phyloP scores from a whole-genome alignment of 371 early-diverging fungal genomes.

The Chytridium lagenaria region DNA sequence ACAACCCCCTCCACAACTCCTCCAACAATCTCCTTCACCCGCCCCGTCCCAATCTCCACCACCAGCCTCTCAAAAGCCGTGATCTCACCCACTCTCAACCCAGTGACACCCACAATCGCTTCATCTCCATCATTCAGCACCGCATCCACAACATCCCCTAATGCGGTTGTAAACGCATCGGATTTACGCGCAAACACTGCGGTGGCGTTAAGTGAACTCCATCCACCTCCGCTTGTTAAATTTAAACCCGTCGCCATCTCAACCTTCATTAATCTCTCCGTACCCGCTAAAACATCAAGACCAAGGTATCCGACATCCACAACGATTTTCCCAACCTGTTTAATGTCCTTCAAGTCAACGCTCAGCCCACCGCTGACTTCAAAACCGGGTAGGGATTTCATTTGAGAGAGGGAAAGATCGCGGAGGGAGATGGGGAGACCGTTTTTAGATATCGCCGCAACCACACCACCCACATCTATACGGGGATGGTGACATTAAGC shows the following conservation, averaged over 20 bases:
- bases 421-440: slow-evolving; percentile 26
- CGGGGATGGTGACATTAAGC: slow-evolving; percentile 28
- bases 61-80: slow-evolving; percentile 9
- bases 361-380: slow-evolving; percentile 14
- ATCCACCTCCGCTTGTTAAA: no score
- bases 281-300: no score
- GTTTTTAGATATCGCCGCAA: slow-evolving; percentile 26
- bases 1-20: slow-evolving; percentile 14
- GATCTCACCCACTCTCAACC: slow-evolving; percentile 11
- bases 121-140: slow-evolving; percentile 31
- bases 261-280: no score
- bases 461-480: slow-evolving; percentile 24
- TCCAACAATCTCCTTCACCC: slow-evolving; percentile 18
- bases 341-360: neutral
- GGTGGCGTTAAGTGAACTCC: no score
- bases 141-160: slow-evolving; percentile 11
- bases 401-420: slow-evolving; percentile 26
- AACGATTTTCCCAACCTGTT: neutral
- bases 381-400: slow-evolving; percentile 30
- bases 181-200: no score
- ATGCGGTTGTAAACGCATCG: no score
- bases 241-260: no score
- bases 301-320: slow-evolving; percentile 39
- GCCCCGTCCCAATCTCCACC: neutral
- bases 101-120: slow-evolving; percentile 11